Evolutionary conservation across 139 green algal genomes (phyloP).

Genomic region (Chlorella sp.): DNA sequence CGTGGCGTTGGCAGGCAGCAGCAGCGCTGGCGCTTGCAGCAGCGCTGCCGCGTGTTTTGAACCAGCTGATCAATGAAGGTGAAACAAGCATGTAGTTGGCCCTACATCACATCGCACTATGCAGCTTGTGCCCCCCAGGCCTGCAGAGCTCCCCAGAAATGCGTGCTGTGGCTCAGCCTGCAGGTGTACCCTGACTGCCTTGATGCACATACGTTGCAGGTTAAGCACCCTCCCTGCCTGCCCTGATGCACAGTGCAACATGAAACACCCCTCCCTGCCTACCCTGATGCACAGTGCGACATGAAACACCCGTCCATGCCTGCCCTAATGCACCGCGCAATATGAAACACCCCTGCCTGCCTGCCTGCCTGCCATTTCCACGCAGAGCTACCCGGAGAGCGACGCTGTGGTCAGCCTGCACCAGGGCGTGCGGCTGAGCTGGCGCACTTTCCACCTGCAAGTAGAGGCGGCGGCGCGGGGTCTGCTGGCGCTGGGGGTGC

Average conservation of each 20-base stretch:
- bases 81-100: no score
- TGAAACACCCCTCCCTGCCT: neutral
- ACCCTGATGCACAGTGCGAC: neutral
- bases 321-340: neutral
- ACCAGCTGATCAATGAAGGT: no score
- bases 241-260: neutral
- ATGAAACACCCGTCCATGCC: neutral
- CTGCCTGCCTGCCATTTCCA: neutral
- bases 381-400: neutral
- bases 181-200: neutral
- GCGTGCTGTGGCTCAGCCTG: no score
- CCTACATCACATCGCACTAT: no score
- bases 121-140: no score
- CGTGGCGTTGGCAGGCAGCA: no score
- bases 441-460: neutral
- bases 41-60: neutral
- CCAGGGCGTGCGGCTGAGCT: constrained; percentile 31
- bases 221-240: neutral
- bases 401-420: constrained; percentile 27
- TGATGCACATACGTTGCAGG: neutral
- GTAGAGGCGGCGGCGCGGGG: neutral
- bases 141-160: no score
- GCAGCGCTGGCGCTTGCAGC: neutral
- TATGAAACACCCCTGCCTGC: no score
- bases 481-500: constrained; percentile 62